A percentile compares a stretch with the other conserved stretches of the same genome.
Evolutionary conservation across 768 basidiomycete species (phyloP).

Genomic region (Mycena capillaripes): DNA sequence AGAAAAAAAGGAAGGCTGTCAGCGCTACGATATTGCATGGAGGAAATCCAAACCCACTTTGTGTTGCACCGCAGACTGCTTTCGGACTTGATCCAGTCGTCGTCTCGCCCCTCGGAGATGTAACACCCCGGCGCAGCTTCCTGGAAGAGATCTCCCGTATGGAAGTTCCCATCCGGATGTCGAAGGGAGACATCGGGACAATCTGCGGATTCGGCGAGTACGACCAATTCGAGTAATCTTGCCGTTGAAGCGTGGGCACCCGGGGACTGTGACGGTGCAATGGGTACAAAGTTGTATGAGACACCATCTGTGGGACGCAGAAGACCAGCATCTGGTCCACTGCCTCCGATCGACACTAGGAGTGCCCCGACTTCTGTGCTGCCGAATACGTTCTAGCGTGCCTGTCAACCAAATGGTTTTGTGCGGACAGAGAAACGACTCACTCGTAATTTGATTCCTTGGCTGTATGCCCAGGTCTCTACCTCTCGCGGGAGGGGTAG

Average conservation of each 20-base stretch:
- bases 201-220: slow-evolving; percentile 75
- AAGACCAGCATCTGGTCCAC: slow-evolving; percentile 63
- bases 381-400: slow-evolving; percentile 78
- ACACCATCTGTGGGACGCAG: slow-evolving; percentile 74
- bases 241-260: slow-evolving; percentile 67
- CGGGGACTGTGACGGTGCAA: slow-evolving; percentile 56
- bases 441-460: slow-evolving; percentile 76
- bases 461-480: slow-evolving; percentile 77
- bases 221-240: slow-evolving; percentile 76
- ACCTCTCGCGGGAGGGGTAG: slow-evolving; percentile 76
- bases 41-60: slow-evolving; percentile 54
- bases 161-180: slow-evolving; percentile 76
- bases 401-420: not conserved
- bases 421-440: slow-evolving; percentile 38
- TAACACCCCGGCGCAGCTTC: slow-evolving; percentile 71
- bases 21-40: slow-evolving; percentile 12
- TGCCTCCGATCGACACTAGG: slow-evolving; percentile 70
- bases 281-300: slow-evolving; percentile 77
- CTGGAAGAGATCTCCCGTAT: slow-evolving; percentile 87
- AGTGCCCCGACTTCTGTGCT: slow-evolving; percentile 86
- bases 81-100: slow-evolving; percentile 90
- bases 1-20: slow-evolving; percentile 17
- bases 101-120: slow-evolving; percentile 78
- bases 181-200: slow-evolving; percentile 75
- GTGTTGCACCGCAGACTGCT: slow-evolving; percentile 86